A percentile compares a stretch with the other conserved stretches of the same genome.
Conservation (phyloP, 345 rosid species). For the Trapa bicornis region DNA sequence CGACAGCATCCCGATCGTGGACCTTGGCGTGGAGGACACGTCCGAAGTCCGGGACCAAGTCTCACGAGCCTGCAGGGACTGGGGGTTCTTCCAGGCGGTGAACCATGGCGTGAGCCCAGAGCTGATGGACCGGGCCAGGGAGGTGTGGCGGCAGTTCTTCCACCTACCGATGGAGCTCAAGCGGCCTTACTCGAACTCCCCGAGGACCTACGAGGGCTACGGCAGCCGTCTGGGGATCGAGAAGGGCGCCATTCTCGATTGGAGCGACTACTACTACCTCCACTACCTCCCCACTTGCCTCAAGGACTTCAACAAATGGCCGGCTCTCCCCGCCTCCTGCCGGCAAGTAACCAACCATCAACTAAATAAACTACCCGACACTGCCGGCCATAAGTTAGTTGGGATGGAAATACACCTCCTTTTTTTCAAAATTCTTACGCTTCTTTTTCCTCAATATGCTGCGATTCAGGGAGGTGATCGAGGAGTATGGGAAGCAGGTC, state of each 20-base stretch:
- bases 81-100: slow-evolving; percentile 89
- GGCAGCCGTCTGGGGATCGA: slow-evolving; percentile 81
- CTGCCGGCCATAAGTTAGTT: too few species aligned
- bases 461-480: slow-evolving; percentile 46
- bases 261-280: slow-evolving; percentile 87
- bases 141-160: slow-evolving; percentile 69
- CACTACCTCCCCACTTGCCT: slow-evolving; percentile 48
- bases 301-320: slow-evolving; percentile 77
- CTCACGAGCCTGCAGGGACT: slow-evolving; percentile 51
- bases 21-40: slow-evolving; percentile 18
- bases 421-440: too few species aligned
- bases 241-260: slow-evolving; percentile 87
- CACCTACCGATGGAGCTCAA: slow-evolving; percentile 56
- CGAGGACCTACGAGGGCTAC: slow-evolving; percentile 81
- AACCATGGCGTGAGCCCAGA: slow-evolving; percentile 69
- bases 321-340: slow-evolving; percentile 43
- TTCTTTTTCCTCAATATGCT: not conserved
- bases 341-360: slow-evolving; percentile 19
- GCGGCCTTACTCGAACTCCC: slow-evolving; percentile 54
- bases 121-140: slow-evolving; percentile 52
- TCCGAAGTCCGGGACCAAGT: slow-evolving; percentile 16
- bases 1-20: slow-evolving; percentile 58
- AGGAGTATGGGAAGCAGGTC: slow-evolving; percentile 57
- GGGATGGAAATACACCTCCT: too few species aligned
- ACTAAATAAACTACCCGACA: not conserved